These are phyloP conservation scores for Afroboletus lepidellus DNA, from an alignment of 1,284 basidiomycete genomes.

Conservation along the genomic window DNA sequence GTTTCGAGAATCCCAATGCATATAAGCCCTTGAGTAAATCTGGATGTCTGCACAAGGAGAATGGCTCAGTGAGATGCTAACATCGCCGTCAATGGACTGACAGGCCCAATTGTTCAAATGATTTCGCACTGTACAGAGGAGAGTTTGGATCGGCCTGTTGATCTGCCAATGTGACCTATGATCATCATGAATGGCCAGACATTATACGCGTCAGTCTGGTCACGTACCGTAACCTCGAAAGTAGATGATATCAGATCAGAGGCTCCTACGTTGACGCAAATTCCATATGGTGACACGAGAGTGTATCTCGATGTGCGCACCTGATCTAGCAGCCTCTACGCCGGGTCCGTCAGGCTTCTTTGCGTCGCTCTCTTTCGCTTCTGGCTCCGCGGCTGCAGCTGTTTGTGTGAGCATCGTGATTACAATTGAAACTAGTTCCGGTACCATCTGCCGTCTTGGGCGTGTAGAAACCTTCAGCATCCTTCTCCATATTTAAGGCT, in stretches of 20 bases:
- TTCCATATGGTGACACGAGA: neutral
- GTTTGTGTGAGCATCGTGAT: slow-evolving; percentile 13
- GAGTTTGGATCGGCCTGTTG: slow-evolving; percentile 97
- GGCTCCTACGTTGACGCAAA: slow-evolving; percentile 15
- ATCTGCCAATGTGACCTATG: slow-evolving; percentile 93
- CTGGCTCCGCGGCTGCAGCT: slow-evolving; percentile 19
- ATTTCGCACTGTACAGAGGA: slow-evolving; percentile 90
- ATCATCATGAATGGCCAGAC: slow-evolving; percentile 12
- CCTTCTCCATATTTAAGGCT: slow-evolving; percentile 53
- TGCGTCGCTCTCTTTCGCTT: slow-evolving; percentile 26
- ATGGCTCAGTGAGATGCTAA: slow-evolving; percentile 10
- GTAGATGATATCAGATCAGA: slow-evolving; percentile 67
- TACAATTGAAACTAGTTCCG: neutral
- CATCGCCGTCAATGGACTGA: slow-evolving; percentile 42
- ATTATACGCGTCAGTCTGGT: neutral
- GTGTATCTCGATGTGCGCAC: slow-evolving; percentile 15
- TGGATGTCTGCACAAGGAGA: slow-evolving; percentile 55
- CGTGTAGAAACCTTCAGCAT: slow-evolving; percentile 72
- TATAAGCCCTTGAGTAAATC: slow-evolving; percentile 97
- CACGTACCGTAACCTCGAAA: slow-evolving; percentile 70
- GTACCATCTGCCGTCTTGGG: slow-evolving; percentile 37
- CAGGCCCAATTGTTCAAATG: slow-evolving; percentile 94
- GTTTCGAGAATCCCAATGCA: slow-evolving; percentile 95
- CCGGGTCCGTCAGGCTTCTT: slow-evolving; percentile 27
- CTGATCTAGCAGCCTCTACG: slow-evolving; percentile 19